Base-by-base conservation (phyloP, 768 basidiomycete species). In the Suillus paluster region DNA sequence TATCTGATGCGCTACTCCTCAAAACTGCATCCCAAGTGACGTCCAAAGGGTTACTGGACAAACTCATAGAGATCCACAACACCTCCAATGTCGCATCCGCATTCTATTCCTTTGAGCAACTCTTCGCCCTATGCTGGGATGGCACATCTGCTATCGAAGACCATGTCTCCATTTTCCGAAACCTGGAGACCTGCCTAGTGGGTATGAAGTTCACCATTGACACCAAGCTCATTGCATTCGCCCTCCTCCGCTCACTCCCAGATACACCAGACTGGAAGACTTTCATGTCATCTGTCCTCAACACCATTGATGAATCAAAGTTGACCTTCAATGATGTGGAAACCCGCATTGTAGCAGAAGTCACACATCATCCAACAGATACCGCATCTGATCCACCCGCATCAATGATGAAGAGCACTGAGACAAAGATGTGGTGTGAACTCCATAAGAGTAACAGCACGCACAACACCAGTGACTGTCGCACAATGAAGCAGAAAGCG, bases 131-230 rank as follows among this genome's bases (percentile, higher is more conserved):
- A 30, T 6, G 30, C 10, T 58, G 57, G 57, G 27, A 58, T 44
- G 39, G 57, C 12, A 19, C 38, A 41, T 42, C n/a, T 8, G 39
- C 19, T 25, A 58, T 58, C 17, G 19, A 21, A 5, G 38, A 58
- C 10, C 57, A 58, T 42, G 44, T 58, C 30, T 8, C 57, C 19
- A 30, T 12, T 4, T 38, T 58, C 17, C 21, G 25, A 21, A 58
- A 36, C 21, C 14, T 30, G 15, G 41, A 58, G 34, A 41, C 57
- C 57, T 30, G 57, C 17, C 57, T 58, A 30, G 36, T 38, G 19
- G 41, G 57, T 27, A 58, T 58, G 57, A 58, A 58, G 27, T 58
- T 58, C n/a, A 10, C 1, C 7, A n/a, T 58, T 45, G 57, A 58
- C 38, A 14, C 36, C 41, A 58, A 58, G 44, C 57, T 58, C 14